Conservation (phyloP, 768 basidiomycete species). For the Melanogaster broomeanus region DNA sequence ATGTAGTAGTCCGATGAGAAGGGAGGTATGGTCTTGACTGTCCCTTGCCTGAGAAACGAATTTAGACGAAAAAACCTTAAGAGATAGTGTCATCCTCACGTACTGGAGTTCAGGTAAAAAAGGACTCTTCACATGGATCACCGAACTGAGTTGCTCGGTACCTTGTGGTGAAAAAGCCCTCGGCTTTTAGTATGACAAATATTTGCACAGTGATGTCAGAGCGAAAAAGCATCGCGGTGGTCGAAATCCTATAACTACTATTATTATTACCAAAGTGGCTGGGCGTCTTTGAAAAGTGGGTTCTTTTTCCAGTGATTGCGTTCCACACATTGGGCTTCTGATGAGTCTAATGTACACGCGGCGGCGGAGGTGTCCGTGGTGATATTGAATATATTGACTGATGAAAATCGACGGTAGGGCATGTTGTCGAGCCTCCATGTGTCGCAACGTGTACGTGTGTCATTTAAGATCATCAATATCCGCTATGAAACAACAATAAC, state of each 20-base stretch:
- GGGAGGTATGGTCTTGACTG: slow-evolving; percentile 3
- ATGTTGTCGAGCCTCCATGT: slow-evolving; percentile 20
- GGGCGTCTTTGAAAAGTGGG: neutral
- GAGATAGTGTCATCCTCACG: slow-evolving; percentile 9
- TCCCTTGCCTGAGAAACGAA: slow-evolving; percentile 26
- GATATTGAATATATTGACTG: slow-evolving; percentile 2
- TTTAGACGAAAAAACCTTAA: neutral
- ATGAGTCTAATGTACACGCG: slow-evolving; percentile 6
- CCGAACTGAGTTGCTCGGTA: slow-evolving; percentile 16
- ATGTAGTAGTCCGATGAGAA: slow-evolving; percentile 15
- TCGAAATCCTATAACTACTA: slow-evolving; percentile 5
- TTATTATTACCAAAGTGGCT: slow-evolving; percentile 1
- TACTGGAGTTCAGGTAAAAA: slow-evolving; percentile 9
- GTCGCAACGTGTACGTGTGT: slow-evolving; percentile 23
- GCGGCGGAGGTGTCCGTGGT: neutral
- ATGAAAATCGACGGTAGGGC: neutral
- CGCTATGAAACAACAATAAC: slow-evolving; percentile 3
- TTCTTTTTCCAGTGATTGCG: slow-evolving; percentile 9
- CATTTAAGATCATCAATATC: slow-evolving; percentile 19
- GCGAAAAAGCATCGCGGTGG: slow-evolving; percentile 17
- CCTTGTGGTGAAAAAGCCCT: slow-evolving; percentile 19
- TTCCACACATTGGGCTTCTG: slow-evolving; percentile 9
- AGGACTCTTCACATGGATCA: slow-evolving; percentile 20
- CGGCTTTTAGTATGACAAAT: slow-evolving; percentile 18
- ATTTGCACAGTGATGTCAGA: slow-evolving; percentile 21